Conservation (phyloP, 495 filamentous ascomycete genomes). For the Xanthoparmelia taractica region DNA sequence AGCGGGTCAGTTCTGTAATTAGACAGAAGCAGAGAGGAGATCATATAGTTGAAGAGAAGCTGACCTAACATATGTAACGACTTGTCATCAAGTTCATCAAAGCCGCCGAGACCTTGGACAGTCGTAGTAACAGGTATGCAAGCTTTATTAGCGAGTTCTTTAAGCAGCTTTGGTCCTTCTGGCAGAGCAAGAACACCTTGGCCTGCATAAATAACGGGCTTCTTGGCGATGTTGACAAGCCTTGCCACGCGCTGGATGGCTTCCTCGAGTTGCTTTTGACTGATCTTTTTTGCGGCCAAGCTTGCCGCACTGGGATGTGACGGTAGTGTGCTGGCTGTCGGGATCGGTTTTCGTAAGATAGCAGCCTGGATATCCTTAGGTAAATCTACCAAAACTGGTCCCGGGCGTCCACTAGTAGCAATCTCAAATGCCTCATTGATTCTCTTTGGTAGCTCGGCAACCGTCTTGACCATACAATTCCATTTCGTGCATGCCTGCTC, state of each 20-base stretch:
- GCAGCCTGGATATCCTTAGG: conserved; percentile 53
- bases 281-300: conserved; percentile 43
- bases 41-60: too few relatives aligned
- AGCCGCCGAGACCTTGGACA: conserved; percentile 58
- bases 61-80: conserved; percentile 58
- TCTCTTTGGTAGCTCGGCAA: conserved; percentile 49
- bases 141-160: conserved; percentile 50
- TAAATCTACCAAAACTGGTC: conserved; percentile 54
- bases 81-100: conserved; percentile 51
- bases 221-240: conserved; percentile 54
- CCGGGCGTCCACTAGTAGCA: conserved; percentile 50
- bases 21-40: too few relatives aligned
- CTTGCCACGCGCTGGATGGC: conserved; percentile 45
- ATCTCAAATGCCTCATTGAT: conserved; percentile 60
- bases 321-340: conserved; percentile 47
- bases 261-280: conserved; percentile 39
- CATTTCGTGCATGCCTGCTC: conserved; percentile 52
- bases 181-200: conserved; percentile 47
- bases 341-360: conserved; percentile 45
- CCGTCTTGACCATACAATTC: conserved; percentile 56
- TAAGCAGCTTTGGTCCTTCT: conserved; percentile 46
- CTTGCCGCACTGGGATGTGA: conserved; percentile 49
- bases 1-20: too few relatives aligned
- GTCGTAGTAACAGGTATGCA: conserved; percentile 56
- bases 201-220: conserved; percentile 54